Base-by-base conservation (phyloP, 495 filamentous ascomycete species). In the Penicillium chermesinum region DNA sequence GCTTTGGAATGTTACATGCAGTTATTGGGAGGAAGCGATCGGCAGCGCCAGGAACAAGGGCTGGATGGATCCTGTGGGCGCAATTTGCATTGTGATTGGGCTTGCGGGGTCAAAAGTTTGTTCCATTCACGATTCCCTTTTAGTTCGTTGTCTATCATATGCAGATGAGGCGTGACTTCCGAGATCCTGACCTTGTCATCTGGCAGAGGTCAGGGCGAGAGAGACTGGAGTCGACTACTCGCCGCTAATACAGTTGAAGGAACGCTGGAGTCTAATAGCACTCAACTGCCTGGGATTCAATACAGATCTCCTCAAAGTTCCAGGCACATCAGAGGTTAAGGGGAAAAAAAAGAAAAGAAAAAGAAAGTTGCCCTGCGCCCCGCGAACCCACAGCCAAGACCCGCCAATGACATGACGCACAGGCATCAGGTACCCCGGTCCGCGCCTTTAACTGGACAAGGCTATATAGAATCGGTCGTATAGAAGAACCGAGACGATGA, bases 1-100 rank as follows among this genome's bases (percentile, higher is more conserved):
- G 16, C 18, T 14, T 20, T 44, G 48, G 50, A 51, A 51, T 50
- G 48, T 50, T 34, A 43, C 41, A 43, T 43, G 41, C 41, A 43
- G 13, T 5, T 12, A 16, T 13, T 33, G 3, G 9, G 9, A 17
- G 41, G 20, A 33, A 38, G 30, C 18, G 40, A 50, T 44, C 48
- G 40, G 14, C 40, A 27, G 21, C 17, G 15, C 14, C 40, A 44
- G 34, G 21, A 32, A 38, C 48, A 32, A 38, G 21, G 15, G 19
- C 2, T 22, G 9, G 10, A 30, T 30, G 25, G 5, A 30, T 30
- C 4, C 25, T 30, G 25, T 30, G 25, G 5, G 25, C 25, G 25
- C 25, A 4, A 10, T 5, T 30, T 30, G 5, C 25, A 30, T 30
- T 10, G 25, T 30, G 25, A 10, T 30, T 30, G 25, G 25, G 4